Conservation (phyloP, 495 filamentous ascomycete genomes). For the Chaetomium fimeti region DNA sequence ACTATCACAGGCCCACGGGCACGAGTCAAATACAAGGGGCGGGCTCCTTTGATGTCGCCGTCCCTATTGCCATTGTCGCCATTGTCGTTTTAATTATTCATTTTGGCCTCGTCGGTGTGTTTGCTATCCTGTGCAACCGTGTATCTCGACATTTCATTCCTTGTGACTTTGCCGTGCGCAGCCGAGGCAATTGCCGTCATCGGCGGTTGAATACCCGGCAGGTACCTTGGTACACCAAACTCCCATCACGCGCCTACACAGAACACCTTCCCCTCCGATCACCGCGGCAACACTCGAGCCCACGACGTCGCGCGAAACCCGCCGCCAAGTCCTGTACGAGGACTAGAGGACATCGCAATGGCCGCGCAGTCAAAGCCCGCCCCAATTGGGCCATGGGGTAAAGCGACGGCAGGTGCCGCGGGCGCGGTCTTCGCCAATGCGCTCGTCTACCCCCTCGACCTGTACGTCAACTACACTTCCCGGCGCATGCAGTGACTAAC, state of each 20-base stretch:
- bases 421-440: conserved; percentile 95
- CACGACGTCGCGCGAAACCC: background rate
- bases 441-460: conserved; percentile 92
- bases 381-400: conserved; percentile 86
- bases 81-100: background rate
- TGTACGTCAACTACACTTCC: conserved; percentile 57
- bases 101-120: background rate
- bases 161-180: background rate
- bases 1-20: conserved; percentile 20
- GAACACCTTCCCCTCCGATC: background rate
- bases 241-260: background rate
- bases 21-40: conserved; percentile 10
- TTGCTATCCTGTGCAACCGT: background rate
- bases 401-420: conserved; percentile 86
- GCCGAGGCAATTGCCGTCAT: conserved; percentile 25
- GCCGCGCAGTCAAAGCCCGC: conserved; percentile 74
- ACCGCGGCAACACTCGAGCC: background rate
- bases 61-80: conserved; percentile 15
- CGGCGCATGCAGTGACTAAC: conserved; percentile 20
- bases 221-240: conserved; percentile 3
- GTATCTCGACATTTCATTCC: background rate
- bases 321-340: background rate
- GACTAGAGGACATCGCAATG: conserved; percentile 51
- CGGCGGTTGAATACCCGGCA: conserved; percentile 18
- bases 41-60: background rate